Conservation (phyloP, 768 basidiomycete species). For the Multifurca ochricompacta region DNA sequence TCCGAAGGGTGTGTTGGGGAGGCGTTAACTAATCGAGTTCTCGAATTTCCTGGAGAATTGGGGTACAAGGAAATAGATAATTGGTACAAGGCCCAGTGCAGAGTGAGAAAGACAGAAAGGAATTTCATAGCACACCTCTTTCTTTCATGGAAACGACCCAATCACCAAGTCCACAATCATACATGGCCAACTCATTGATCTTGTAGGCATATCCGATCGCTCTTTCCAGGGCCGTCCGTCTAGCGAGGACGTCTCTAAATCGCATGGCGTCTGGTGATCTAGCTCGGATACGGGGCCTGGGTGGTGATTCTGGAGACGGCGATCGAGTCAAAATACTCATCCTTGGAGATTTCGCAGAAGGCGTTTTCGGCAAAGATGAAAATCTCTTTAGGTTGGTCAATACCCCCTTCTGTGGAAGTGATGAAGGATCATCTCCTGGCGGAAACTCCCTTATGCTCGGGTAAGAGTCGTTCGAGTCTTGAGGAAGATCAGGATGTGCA, state of each 20-base stretch:
- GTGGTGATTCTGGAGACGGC: slow-evolving; percentile 20
- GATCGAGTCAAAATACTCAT: slow-evolving; percentile 15
- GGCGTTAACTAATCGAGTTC: slow-evolving; percentile 5
- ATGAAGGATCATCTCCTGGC: slow-evolving; percentile 6
- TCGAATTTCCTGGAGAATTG: slow-evolving; percentile 10
- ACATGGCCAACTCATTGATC: slow-evolving; percentile 71
- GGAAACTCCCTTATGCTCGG: slow-evolving; percentile 3
- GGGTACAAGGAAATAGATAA: neutral
- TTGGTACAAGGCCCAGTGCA: neutral
- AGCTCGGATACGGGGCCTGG: slow-evolving; percentile 29
- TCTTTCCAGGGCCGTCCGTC: slow-evolving; percentile 55
- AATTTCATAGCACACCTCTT: slow-evolving; percentile 39
- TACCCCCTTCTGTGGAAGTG: slow-evolving; percentile 22
- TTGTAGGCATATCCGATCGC: slow-evolving; percentile 69
- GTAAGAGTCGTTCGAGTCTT: neutral
- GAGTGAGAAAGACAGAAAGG: neutral
- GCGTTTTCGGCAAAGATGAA: slow-evolving; percentile 58
- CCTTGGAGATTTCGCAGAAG: slow-evolving; percentile 33
- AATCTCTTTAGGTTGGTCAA: slow-evolving; percentile 35
- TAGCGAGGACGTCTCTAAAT: slow-evolving; percentile 52
- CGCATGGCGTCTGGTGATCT: slow-evolving; percentile 61
- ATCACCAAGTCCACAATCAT: slow-evolving; percentile 69
- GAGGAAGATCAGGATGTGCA: neutral
- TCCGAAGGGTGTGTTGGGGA: neutral
- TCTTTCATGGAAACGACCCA: slow-evolving; percentile 57